Conservation (phyloP, 2,329 filamentous ascomycete species). For the Claviceps purpurea region DNA sequence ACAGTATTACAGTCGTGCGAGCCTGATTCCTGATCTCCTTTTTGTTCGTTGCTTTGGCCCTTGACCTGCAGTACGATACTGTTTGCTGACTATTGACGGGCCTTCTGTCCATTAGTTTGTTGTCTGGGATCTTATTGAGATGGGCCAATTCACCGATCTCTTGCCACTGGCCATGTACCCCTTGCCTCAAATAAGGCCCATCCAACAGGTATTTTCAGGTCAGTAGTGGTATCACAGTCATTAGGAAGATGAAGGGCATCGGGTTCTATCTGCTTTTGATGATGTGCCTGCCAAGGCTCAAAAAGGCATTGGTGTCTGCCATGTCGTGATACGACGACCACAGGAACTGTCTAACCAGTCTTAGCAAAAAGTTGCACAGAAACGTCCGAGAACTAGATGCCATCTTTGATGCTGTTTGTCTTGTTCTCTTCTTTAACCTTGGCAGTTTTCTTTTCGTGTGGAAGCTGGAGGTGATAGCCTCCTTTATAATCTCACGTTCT, state of each 20-base stretch:
- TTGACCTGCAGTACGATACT: neutral
- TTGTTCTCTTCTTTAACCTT: neutral
- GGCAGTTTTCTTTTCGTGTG: neutral
- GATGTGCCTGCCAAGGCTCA: neutral
- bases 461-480: neutral
- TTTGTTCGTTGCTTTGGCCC: neutral
- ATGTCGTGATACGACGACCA: conserved; percentile 1
- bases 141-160: neutral
- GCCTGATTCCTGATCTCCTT: neutral
- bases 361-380: conserved; percentile 1
- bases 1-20: no score
- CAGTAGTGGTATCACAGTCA: neutral
- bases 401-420: neutral
- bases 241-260: neutral
- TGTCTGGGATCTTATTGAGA: neutral
- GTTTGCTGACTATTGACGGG: conserved; percentile 3
- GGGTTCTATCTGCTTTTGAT: neutral
- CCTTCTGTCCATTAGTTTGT: neutral
- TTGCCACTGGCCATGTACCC: neutral
- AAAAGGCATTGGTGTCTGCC: neutral
- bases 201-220: neutral
- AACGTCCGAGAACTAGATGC: neutral
- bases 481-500: neutral
- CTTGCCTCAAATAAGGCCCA: neutral
- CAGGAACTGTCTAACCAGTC: conserved; percentile 1